A percentile compares a stretch with the other conserved stretches of the same genome.
phyloP scores from a whole-genome alignment of 1,139 yeast species.

The Blastobotrys serpentis region DNA sequence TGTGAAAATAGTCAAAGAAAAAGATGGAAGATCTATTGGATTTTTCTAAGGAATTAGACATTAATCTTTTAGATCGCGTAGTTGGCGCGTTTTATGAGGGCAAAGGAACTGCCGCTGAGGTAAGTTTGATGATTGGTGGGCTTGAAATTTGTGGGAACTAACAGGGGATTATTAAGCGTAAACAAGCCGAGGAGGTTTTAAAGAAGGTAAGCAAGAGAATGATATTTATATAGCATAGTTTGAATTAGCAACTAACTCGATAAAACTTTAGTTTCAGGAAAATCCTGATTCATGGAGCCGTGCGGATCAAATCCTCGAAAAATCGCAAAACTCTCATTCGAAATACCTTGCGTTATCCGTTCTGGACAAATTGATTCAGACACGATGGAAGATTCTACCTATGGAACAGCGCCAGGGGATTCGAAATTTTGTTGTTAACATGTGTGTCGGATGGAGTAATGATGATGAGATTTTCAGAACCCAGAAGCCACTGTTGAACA shows the following conservation, averaged over 20 bases:
- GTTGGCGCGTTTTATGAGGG: conserved; percentile 88
- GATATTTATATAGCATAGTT: no score
- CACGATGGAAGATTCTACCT: conserved; percentile 92
- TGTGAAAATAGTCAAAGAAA: neutral
- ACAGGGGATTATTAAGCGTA: conserved; percentile 45
- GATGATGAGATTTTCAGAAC: conserved; percentile 71
- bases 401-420: conserved; percentile 78
- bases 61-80: conserved; percentile 72
- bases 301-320: conserved; percentile 84
- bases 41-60: conserved; percentile 80
- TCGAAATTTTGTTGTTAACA: conserved; percentile 86
- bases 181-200: conserved; percentile 76
- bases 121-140: conserved; percentile 19
- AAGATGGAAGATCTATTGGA: conserved; percentile 85
- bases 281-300: conserved; percentile 95
- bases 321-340: conserved; percentile 75
- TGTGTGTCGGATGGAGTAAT: conserved; percentile 90
- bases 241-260: no score
- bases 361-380: conserved; percentile 82
- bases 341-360: conserved; percentile 88
- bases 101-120: conserved; percentile 57
- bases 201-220: conserved; percentile 47
- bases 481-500: conserved; percentile 83
- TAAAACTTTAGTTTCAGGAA: conserved; percentile 72
- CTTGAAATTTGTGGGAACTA: neutral